These are phyloP conservation scores for Candida orba DNA, from an alignment of 805 yeast species.

Conservation along the genomic window DNA sequence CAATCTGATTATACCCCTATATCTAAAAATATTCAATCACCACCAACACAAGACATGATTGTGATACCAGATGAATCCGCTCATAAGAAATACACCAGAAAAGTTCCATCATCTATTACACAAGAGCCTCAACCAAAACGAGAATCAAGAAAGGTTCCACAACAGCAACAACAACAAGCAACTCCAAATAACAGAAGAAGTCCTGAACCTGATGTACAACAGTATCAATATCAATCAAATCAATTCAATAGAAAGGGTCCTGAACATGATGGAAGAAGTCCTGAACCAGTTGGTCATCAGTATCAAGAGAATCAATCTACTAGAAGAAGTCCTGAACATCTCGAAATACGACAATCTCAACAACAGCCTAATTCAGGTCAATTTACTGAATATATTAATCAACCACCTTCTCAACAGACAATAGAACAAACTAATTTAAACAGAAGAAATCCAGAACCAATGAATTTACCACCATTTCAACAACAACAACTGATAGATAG, in stretches of 20 bases:
- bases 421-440: background rate
- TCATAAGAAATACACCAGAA: no score
- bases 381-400: background rate
- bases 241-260: background rate
- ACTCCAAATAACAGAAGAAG: background rate
- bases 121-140: background rate
- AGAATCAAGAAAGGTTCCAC: background rate
- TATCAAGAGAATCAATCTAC: background rate
- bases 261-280: background rate
- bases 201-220: background rate
- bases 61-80: no score
- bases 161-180: background rate
- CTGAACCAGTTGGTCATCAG: background rate
- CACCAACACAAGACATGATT: background rate
- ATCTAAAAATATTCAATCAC: background rate
- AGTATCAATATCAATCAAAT: background rate
- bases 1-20: background rate
- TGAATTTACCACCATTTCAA: no score
- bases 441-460: background rate
- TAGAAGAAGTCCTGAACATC: slow-evolving; percentile 2
- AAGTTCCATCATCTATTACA: background rate
- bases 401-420: background rate
- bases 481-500: no score
- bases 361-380: background rate
- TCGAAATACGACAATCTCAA: no score